phyloP scores from a whole-genome alignment of 129 eudicot species.

The Centella asiatica region DNA sequence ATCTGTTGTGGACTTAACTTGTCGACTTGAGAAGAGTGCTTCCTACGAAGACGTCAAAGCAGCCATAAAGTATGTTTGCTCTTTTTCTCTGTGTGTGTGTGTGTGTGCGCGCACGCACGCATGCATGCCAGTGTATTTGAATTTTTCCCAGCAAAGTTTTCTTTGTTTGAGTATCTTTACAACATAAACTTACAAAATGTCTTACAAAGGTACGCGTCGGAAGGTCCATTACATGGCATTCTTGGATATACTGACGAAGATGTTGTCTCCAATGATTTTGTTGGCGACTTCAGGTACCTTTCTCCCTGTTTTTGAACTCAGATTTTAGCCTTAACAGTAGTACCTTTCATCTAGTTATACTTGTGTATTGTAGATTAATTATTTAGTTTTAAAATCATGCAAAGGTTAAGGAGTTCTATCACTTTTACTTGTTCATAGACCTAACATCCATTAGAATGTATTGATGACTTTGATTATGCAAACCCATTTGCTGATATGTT shows the following conservation, averaged over 20 bases:
- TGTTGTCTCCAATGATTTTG: conserved; percentile 94
- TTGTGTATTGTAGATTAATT: too few species aligned
- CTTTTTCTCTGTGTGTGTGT: not conserved
- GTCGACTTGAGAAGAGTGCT: conserved; percentile 88
- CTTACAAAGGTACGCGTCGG: conserved; percentile 65
- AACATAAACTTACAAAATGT: conserved; percentile 3
- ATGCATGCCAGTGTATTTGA: not conserved
- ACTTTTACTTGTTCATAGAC: not conserved
- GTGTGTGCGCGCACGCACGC: too few species aligned
- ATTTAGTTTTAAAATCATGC: not conserved
- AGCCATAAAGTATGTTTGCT: conserved; percentile 59
- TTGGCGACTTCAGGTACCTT: conserved; percentile 78
- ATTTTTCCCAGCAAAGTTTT: not conserved
- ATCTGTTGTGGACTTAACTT: conserved; percentile 93
- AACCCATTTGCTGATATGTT: too few species aligned
- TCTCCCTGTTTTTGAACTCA: not conserved
- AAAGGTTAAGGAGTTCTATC: not conserved
- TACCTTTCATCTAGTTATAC: too few species aligned
- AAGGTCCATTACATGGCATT: conserved; percentile 80
- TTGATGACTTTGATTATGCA: not conserved
- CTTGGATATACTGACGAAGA: conserved; percentile 96
- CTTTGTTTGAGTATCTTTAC: too few species aligned
- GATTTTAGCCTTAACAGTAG: not conserved
- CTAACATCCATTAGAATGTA: not conserved
- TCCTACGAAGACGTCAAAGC: conserved; percentile 92